Conservation (phyloP, 768 basidiomycete genomes). For the Tricholoma furcatifolium region DNA sequence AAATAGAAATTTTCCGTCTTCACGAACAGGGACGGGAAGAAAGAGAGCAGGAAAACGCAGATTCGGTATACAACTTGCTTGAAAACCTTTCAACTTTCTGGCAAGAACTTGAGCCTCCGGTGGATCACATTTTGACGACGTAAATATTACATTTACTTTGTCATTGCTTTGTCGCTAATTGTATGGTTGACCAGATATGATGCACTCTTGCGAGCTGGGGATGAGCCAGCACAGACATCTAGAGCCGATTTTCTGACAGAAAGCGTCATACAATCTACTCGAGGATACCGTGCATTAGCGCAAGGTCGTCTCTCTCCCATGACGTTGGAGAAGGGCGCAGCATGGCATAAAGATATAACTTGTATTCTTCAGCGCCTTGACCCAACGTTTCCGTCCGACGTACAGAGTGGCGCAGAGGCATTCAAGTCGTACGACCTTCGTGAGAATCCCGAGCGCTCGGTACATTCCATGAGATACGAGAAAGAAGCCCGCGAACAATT, state of each 20-base stretch:
- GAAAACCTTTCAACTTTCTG: slow-evolving; percentile 57
- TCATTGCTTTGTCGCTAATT: neutral
- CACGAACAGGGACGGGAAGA: slow-evolving; percentile 24
- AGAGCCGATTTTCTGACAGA: slow-evolving; percentile 61
- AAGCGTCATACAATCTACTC: slow-evolving; percentile 46
- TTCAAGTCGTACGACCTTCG: slow-evolving; percentile 45
- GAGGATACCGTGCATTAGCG: slow-evolving; percentile 51
- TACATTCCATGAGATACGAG: slow-evolving; percentile 44
- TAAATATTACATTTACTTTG: slow-evolving; percentile 24
- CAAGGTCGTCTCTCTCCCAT: slow-evolving; percentile 45
- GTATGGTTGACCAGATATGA: slow-evolving; percentile 49
- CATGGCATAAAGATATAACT: slow-evolving; percentile 55
- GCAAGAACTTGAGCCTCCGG: slow-evolving; percentile 45
- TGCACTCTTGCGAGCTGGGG: slow-evolving; percentile 52
- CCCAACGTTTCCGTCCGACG: slow-evolving; percentile 33
- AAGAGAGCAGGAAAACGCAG: slow-evolving; percentile 33
- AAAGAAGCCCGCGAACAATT: slow-evolving; percentile 59
- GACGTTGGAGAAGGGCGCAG: slow-evolving; percentile 36
- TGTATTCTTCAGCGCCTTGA: slow-evolving; percentile 44
- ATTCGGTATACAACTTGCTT: slow-evolving; percentile 45
- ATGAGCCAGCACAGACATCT: slow-evolving; percentile 39
- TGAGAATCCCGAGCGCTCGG: slow-evolving; percentile 33
- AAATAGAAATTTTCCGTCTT: slow-evolving; percentile 39
- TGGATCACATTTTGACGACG: slow-evolving; percentile 63
- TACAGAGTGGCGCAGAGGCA: slow-evolving; percentile 31